phyloP scores from a whole-genome alignment of 495 filamentous ascomycete species.

The Cercophora newfieldiana region DNA sequence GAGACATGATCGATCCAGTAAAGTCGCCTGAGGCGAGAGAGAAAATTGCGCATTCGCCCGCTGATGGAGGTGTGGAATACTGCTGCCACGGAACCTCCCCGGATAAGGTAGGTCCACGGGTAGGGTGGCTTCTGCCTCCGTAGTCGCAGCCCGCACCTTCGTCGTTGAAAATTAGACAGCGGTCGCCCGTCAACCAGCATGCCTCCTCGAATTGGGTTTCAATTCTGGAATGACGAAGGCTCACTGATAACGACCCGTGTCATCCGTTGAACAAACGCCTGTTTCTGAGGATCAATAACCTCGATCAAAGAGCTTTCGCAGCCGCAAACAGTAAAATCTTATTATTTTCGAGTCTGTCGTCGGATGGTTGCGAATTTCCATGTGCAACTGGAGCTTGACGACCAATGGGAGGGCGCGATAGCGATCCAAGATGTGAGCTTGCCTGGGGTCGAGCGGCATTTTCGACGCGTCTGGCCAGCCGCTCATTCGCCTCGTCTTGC shows the following conservation, averaged over 20 bases:
- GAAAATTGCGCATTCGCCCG: slow-evolving; percentile 14
- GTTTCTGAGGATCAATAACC: background rate
- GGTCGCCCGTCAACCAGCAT: background rate
- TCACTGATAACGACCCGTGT: background rate
- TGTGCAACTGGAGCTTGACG: background rate
- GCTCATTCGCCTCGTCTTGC: slow-evolving; percentile 11
- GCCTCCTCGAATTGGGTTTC: background rate
- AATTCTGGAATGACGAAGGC: background rate
- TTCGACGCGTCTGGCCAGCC: slow-evolving; percentile 14
- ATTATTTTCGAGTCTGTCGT: background rate
- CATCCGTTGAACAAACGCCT: background rate
- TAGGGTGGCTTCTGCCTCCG: background rate
- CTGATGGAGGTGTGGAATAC: background rate
- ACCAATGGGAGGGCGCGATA: slow-evolving; percentile 4
- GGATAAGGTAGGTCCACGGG: background rate
- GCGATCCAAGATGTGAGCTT: background rate
- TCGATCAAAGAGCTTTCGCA: background rate
- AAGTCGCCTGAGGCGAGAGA: background rate
- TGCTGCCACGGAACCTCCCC: background rate
- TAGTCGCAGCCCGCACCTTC: background rate
- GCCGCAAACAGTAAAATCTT: background rate
- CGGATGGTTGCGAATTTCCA: slow-evolving; percentile 1
- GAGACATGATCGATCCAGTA: background rate
- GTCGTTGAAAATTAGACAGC: background rate
- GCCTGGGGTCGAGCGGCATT: slow-evolving; percentile 5